Evolutionary conservation across 768 basidiomycete species (phyloP).

Genomic region (Phylloporus arenicola): DNA sequence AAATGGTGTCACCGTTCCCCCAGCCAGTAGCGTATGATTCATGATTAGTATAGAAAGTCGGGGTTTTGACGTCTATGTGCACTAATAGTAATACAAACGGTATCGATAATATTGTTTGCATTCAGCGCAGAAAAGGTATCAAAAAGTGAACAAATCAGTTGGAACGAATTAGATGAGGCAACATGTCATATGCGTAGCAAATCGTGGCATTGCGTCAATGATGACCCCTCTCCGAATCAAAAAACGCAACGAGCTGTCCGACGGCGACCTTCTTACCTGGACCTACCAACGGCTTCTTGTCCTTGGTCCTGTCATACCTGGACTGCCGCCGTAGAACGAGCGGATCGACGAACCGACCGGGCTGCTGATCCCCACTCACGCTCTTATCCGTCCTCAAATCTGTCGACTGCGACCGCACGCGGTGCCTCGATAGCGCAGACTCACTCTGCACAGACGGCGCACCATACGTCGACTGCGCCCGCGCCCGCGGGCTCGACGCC

Average conservation of each 20-base stretch:
- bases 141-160: too few relatives aligned
- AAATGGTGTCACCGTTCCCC: too few relatives aligned
- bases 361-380: constrained; percentile 8
- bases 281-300: constrained; percentile 35
- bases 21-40: too few relatives aligned
- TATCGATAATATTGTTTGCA: neutral
- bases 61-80: neutral
- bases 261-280: constrained; percentile 61
- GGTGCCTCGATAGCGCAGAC: constrained; percentile 21
- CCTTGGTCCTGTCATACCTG: constrained; percentile 37
- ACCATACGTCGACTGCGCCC: constrained; percentile 60
- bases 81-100: constrained; percentile 1
- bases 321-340: constrained; percentile 63
- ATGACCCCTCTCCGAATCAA: constrained; percentile 42
- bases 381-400: constrained; percentile 26
- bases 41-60: too few relatives aligned
- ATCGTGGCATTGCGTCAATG: neutral
- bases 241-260: constrained; percentile 79
- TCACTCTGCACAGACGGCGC: constrained; percentile 27
- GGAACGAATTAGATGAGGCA: too few relatives aligned
- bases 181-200: neutral
- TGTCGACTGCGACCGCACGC: constrained; percentile 37
- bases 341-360: constrained; percentile 68
- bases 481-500: constrained; percentile 29
- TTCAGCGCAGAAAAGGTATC: neutral